phyloP scores from a whole-genome alignment of 495 filamentous ascomycete genomes.

The Neurospora sp. region DNA sequence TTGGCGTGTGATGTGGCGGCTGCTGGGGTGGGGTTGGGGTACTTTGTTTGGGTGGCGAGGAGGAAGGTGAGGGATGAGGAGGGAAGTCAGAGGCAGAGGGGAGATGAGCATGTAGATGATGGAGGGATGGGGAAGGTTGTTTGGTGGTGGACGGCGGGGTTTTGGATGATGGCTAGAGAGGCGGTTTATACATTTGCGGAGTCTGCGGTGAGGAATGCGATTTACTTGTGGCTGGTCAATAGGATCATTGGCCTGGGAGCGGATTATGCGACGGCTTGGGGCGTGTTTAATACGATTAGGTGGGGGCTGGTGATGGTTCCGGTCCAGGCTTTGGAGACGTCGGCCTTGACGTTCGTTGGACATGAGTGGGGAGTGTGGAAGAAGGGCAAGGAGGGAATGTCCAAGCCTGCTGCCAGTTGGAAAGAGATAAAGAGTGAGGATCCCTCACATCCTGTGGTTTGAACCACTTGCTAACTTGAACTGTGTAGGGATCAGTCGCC shows the following conservation, averaged over 20 bases:
- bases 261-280: conserved; percentile 65
- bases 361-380: conserved; percentile 59
- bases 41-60: conserved; percentile 43
- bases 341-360: conserved; percentile 54
- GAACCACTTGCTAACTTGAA: not conserved
- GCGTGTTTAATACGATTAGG: conserved; percentile 67
- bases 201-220: conserved; percentile 54
- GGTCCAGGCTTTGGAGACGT: conserved; percentile 56
- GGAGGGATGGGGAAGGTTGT: not conserved
- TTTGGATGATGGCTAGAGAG: not conserved
- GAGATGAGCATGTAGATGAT: not conserved
- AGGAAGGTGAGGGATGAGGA: not conserved
- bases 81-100: not conserved
- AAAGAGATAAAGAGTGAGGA: not conserved
- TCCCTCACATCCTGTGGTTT: not conserved
- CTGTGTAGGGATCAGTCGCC: not conserved
- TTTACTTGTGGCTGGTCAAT: conserved; percentile 66
- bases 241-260: conserved; percentile 51
- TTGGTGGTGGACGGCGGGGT: not conserved
- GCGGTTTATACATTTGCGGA: conserved; percentile 43
- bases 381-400: not conserved
- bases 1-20: conserved; percentile 51
- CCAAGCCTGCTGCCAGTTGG: not conserved
- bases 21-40: conserved; percentile 46
- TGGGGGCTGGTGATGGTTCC: conserved; percentile 74